Conservation (phyloP, 257 asterid genomes). For the Rhazya stricta region DNA sequence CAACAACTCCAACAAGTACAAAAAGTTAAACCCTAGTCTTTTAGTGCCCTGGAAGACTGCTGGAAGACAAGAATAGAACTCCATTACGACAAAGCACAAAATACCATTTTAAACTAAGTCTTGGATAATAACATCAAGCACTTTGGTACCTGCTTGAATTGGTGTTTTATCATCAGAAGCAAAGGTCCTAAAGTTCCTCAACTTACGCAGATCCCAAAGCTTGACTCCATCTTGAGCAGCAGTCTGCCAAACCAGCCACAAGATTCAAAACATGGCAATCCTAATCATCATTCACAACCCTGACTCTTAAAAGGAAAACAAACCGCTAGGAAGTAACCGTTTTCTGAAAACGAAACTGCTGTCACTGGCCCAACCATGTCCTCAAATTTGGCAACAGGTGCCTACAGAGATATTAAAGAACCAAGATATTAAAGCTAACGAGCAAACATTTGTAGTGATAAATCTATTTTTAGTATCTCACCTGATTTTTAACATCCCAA, state of each 20-base stretch:
- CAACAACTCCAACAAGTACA: not conserved
- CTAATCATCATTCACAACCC: not conserved
- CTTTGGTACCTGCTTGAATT: constrained; percentile 65
- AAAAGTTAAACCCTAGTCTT: not conserved
- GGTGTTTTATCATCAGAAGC: constrained; percentile 80
- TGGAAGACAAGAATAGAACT: not conserved
- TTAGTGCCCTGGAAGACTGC: not conserved
- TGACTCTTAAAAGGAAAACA: constrained; percentile 25
- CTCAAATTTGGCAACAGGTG: constrained; percentile 80
- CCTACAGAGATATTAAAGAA: no score
- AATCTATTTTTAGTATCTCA: constrained; percentile 17
- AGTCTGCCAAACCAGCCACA: constrained; percentile 51
- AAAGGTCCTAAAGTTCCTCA: constrained; percentile 76
- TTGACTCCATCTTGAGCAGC: constrained; percentile 98
- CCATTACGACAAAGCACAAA: not conserved
- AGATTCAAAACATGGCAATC: constrained; percentile 16
- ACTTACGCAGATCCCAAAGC: constrained; percentile 95
- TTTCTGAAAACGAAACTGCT: constrained; percentile 92
- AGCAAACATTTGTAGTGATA: not conserved
- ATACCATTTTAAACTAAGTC: not conserved
- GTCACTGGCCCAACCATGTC: constrained; percentile 84
- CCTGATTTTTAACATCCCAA: constrained; percentile 99
- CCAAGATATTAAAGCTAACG: no score
- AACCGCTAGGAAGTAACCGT: constrained; percentile 96
- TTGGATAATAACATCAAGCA: constrained; percentile 5